Evolutionary conservation across 148 eudicot genomes (phyloP).

Genomic region (Limonium bicolor): DNA sequence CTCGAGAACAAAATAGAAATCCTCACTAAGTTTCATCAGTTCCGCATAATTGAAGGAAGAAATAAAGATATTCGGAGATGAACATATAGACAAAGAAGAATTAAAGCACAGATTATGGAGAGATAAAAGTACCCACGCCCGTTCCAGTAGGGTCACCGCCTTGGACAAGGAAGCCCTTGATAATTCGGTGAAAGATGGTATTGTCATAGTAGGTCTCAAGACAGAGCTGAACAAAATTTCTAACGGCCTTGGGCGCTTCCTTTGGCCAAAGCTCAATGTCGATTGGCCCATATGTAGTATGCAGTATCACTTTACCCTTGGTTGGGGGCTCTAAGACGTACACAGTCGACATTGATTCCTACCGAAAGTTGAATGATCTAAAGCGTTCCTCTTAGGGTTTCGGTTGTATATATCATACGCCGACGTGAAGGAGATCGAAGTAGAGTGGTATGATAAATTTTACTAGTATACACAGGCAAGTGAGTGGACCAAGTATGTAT

Average conservation of each 20-base stretch:
- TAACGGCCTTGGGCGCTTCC: conserved; percentile 85
- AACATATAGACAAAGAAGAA: no score
- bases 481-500: no score
- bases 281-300: conserved; percentile 68
- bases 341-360: conserved; percentile 46
- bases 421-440: no score
- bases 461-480: no score
- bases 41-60: no score
- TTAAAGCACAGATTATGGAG: not conserved
- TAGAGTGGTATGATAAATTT: no score
- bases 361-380: not conserved
- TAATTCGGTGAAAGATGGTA: conserved; percentile 75
- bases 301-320: conserved; percentile 71
- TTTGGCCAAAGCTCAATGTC: conserved; percentile 97
- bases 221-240: conserved; percentile 87
- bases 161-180: conserved; percentile 80
- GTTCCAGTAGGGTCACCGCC: conserved; percentile 84
- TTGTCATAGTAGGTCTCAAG: conserved; percentile 73
- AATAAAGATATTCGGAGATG: no score
- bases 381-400: not conserved
- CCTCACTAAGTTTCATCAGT: no score
- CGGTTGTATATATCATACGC: no score
- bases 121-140: conserved; percentile 37
- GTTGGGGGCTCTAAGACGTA: conserved; percentile 94
- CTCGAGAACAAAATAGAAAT: no score